phyloP scores from a whole-genome alignment of 2,329 filamentous ascomycete genomes.

The Mariannaea sp. region DNA sequence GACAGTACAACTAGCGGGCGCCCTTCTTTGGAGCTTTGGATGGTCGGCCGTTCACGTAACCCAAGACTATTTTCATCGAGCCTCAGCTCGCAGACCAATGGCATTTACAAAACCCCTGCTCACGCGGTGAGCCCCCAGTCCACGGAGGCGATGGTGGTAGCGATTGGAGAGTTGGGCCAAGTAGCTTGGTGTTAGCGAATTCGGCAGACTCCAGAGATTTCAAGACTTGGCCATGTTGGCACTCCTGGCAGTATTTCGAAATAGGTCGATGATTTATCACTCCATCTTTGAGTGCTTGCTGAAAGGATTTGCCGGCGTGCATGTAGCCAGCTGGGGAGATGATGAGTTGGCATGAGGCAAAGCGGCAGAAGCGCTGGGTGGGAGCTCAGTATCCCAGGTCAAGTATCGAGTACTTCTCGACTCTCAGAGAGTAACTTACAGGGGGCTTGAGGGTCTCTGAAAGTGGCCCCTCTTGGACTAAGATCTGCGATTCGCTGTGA shows the following conservation, averaged over 20 bases:
- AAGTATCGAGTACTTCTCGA: constrained; percentile 40
- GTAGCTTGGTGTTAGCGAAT: constrained; percentile 29
- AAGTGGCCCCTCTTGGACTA: constrained; percentile 16
- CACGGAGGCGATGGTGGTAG: constrained; percentile 40
- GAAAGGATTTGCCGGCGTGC: constrained; percentile 25
- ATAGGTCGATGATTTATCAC: constrained; percentile 10
- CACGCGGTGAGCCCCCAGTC: constrained; percentile 35
- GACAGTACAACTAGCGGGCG: constrained; percentile 4
- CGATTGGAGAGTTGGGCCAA: constrained; percentile 41
- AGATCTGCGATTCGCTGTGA: constrained; percentile 31
- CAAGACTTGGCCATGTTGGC: constrained; percentile 3
- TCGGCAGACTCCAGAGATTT: constrained; percentile 18
- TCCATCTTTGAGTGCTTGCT: constrained; percentile 6
- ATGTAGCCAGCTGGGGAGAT: constrained; percentile 29
- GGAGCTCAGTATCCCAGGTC: constrained; percentile 32
- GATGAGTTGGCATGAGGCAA: constrained; percentile 40
- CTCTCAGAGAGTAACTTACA: constrained; percentile 38
- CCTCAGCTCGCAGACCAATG: constrained; percentile 42
- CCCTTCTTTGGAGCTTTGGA: constrained; percentile 10
- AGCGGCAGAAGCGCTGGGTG: constrained; percentile 24
- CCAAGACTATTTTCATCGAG: constrained; percentile 36
- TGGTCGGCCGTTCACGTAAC: constrained; percentile 42
- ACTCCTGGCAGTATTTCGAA: constrained; percentile 3
- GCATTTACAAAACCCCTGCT: constrained; percentile 39
- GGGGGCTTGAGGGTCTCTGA: constrained; percentile 23